phyloP scores from a whole-genome alignment of 768 basidiomycete species.

The Leccinum fibrillosum region DNA sequence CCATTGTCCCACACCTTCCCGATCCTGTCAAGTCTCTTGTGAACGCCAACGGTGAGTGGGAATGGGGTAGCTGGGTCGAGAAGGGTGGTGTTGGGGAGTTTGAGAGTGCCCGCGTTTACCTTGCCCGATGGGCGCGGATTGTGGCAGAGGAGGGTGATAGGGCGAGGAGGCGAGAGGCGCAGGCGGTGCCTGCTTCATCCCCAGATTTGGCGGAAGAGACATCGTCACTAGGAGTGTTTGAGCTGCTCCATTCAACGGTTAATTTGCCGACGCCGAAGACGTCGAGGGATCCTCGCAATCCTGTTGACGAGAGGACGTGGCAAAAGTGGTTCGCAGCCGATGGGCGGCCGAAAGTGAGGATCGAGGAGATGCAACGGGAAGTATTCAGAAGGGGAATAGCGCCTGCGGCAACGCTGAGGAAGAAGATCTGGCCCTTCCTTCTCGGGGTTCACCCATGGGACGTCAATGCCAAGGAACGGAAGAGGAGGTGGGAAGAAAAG shows the following conservation, averaged over 20 bases:
- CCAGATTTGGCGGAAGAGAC: conserved; percentile 54
- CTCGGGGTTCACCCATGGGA: conserved; percentile 86
- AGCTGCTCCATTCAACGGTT: conserved; percentile 73
- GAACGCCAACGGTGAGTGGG: conserved; percentile 84
- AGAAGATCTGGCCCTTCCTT: conserved; percentile 87
- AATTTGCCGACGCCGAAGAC: conserved; percentile 81
- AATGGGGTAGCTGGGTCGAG: conserved; percentile 93
- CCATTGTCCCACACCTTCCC: conserved; percentile 93
- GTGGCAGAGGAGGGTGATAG: conserved; percentile 98
- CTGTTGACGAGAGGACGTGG: conserved; percentile 75
- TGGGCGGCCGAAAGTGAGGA: conserved; percentile 60
- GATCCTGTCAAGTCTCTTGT: conserved; percentile 91
- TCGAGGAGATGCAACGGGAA: conserved; percentile 70
- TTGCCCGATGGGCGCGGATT: conserved; percentile 94
- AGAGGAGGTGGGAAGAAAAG: conserved; percentile 59
- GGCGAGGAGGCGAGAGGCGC: conserved; percentile 76
- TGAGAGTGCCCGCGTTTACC: conserved; percentile 92
- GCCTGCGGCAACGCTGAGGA: conserved; percentile 52
- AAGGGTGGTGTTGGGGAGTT: conserved; percentile 93
- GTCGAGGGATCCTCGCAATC: conserved; percentile 75
- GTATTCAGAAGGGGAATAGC: conserved; percentile 75
- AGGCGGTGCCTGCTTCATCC: conserved; percentile 54
- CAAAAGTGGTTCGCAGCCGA: conserved; percentile 72
- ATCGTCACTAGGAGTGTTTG: conserved; percentile 83
- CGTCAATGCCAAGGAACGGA: conserved; percentile 57